phyloP scores from a whole-genome alignment of 176 grass and related monocot species.

The Bonia amplexicaulis region DNA sequence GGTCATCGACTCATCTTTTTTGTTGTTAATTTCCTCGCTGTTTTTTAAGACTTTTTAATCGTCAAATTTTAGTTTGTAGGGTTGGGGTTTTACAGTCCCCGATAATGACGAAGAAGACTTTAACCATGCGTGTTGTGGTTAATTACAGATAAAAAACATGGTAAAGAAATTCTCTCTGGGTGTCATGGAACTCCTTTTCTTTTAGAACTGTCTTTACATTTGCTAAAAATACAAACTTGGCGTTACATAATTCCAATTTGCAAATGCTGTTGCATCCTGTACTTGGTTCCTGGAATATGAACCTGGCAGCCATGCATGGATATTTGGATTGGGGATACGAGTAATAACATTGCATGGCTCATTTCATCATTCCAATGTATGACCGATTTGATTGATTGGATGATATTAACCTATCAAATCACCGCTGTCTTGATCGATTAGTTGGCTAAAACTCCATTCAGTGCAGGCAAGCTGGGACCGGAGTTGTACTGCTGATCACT shows the following conservation, averaged over 20 bases:
- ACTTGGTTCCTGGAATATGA: background rate
- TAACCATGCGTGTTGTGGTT: background rate
- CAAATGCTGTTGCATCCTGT: background rate
- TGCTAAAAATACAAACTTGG: background rate
- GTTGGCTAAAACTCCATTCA: too few relatives aligned
- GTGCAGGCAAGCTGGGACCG: too few relatives aligned
- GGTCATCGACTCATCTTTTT: background rate
- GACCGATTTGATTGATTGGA: background rate
- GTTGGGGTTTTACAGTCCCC: constrained; percentile 1
- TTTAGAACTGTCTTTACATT: background rate
- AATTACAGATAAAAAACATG: background rate
- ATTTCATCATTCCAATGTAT: too few relatives aligned
- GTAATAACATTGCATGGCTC: too few relatives aligned
- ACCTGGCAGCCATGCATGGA: background rate
- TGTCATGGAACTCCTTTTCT: background rate
- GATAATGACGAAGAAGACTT: background rate
- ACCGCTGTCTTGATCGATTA: background rate
- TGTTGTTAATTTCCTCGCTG: background rate
- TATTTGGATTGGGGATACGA: too few relatives aligned
- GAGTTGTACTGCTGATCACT: too few relatives aligned
- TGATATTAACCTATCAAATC: too few relatives aligned
- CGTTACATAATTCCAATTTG: background rate
- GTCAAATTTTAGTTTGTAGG: background rate
- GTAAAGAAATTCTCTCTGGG: background rate
- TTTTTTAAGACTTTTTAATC: background rate